These are phyloP conservation scores for Xylariaceae sp. DNA, from an alignment of 2,329 filamentous ascomycete genomes.

Conservation along the genomic window DNA sequence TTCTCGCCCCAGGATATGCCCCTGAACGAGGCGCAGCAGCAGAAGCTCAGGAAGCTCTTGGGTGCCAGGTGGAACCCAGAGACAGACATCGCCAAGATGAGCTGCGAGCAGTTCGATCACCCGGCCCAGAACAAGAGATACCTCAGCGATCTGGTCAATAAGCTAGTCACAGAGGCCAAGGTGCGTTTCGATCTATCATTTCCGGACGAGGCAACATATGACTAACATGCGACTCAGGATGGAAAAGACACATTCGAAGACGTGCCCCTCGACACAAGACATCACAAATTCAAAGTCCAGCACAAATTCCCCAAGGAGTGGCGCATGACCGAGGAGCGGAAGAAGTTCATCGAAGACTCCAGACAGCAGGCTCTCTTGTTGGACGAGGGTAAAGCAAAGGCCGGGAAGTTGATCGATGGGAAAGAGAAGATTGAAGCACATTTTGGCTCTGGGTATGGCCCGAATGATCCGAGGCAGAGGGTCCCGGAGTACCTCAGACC, in stretches of 20 bases:
- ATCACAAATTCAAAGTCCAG: conserved; percentile 67
- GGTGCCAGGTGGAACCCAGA: conserved; percentile 85
- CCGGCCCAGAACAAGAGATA: conserved; percentile 97
- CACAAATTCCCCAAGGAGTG: conserved; percentile 77
- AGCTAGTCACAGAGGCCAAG: conserved; percentile 70
- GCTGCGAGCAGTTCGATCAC: conserved; percentile 81
- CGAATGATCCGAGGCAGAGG: no score
- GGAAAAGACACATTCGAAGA: conserved; percentile 79
- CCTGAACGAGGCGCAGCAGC: conserved; percentile 62
- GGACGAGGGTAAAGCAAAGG: conserved; percentile 52
- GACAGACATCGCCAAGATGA: conserved; percentile 79
- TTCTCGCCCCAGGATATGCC: conserved; percentile 73
- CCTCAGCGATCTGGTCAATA: conserved; percentile 72
- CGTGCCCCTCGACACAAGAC: conserved; percentile 82
- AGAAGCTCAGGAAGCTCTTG: conserved; percentile 83
- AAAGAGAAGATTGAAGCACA: conserved; percentile 42
- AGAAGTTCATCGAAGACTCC: conserved; percentile 58
- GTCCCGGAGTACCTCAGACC: no score
- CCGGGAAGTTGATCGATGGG: conserved; percentile 59
- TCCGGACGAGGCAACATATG: background rate
- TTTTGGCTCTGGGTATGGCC: conserved; percentile 18
- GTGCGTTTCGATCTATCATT: conserved; percentile 33
- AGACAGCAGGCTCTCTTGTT: conserved; percentile 49
- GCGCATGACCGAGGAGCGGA: conserved; percentile 70
- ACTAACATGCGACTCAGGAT: conserved; percentile 44